phyloP scores from a whole-genome alignment of 2,329 filamentous ascomycete species.

The Pseudogymnoascus sp. region DNA sequence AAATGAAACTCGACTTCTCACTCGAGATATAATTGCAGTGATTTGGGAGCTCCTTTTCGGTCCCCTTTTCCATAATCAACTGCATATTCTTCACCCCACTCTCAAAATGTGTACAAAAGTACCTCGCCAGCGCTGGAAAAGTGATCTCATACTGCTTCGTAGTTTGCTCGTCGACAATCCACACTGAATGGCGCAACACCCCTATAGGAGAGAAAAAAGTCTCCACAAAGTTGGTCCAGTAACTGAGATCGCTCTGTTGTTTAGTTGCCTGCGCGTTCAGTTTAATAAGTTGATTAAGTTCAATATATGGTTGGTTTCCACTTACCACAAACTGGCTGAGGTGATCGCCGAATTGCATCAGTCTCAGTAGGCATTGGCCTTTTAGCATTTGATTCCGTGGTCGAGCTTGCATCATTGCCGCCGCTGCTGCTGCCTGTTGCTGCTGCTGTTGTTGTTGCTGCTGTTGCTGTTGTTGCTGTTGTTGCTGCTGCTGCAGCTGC shows the following conservation, averaged over 20 bases:
- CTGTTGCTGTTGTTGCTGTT: slow-evolving; percentile 30
- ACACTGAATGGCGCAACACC: slow-evolving; percentile 68
- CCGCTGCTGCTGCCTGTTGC: slow-evolving; percentile 33
- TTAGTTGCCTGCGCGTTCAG: slow-evolving; percentile 43
- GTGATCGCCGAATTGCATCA: slow-evolving; percentile 58
- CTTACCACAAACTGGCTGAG: slow-evolving; percentile 52
- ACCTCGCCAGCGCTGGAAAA: slow-evolving; percentile 74
- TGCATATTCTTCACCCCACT: slow-evolving; percentile 83
- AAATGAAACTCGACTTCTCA: slow-evolving; percentile 70
- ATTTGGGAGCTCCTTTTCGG: slow-evolving; percentile 51
- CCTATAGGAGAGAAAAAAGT: slow-evolving; percentile 75
- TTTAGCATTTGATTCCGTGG: slow-evolving; percentile 39
- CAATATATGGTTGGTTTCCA: slow-evolving; percentile 26
- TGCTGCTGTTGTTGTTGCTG: slow-evolving; percentile 35
- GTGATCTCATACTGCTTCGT: slow-evolving; percentile 84
- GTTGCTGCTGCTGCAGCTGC: slow-evolving; percentile 22
- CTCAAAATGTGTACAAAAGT: slow-evolving; percentile 83
- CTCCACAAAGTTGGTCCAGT: slow-evolving; percentile 75
- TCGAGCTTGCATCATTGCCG: slow-evolving; percentile 24
- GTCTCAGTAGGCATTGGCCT: slow-evolving; percentile 51
- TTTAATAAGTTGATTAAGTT: slow-evolving; percentile 19
- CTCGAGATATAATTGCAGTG: slow-evolving; percentile 72
- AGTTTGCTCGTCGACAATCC: slow-evolving; percentile 48
- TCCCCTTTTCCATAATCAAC: slow-evolving; percentile 68
- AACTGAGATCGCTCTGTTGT: slow-evolving; percentile 60